Conservation (phyloP, 1,139 yeast species). For the Yamadazyma taylorii region DNA sequence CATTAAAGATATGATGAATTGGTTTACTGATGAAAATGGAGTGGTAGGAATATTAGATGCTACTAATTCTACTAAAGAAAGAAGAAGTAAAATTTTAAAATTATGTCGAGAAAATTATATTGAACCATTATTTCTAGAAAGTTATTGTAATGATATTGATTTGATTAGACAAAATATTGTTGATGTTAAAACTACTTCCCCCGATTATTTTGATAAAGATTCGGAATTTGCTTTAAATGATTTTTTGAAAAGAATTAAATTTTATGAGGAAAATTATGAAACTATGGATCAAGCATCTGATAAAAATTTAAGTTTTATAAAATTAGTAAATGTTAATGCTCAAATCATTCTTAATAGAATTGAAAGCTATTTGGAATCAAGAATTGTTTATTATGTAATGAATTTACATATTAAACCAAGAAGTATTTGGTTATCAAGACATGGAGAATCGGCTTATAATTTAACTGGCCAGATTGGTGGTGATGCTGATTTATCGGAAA, state of each 20-base stretch:
- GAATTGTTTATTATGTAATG: conserved; percentile 95
- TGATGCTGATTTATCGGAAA: conserved; percentile 80
- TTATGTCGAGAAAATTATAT: conserved; percentile 66
- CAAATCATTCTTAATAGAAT: conserved; percentile 87
- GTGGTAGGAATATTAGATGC: conserved; percentile 93
- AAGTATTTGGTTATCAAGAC: conserved; percentile 89
- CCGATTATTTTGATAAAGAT: conserved; percentile 76
- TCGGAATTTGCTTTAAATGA: conserved; percentile 73
- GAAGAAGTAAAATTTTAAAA: conserved; percentile 66
- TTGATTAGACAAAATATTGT: conserved; percentile 74
- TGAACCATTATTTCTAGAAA: conserved; percentile 89
- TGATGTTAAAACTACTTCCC: conserved; percentile 85
- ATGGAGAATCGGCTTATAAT: conserved; percentile 92
- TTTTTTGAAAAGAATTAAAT: conserved; percentile 68
- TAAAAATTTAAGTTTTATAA: conserved; percentile 74
- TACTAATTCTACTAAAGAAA: conserved; percentile 66
- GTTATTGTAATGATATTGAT: conserved; percentile 84
- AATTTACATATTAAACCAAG: conserved; percentile 91
- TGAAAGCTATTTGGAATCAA: conserved; percentile 83
- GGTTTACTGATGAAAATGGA: conserved; percentile 82
- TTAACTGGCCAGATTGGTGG: conserved; percentile 96
- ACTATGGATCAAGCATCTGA: conserved; percentile 62
- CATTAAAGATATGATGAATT: conserved; percentile 77
- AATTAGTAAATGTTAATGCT: conserved; percentile 81
- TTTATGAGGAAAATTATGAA: conserved; percentile 74